These are phyloP conservation scores for Ophiocordyceps robertsii DNA, from an alignment of 2,329 filamentous ascomycete species.

Conservation along the genomic window DNA sequence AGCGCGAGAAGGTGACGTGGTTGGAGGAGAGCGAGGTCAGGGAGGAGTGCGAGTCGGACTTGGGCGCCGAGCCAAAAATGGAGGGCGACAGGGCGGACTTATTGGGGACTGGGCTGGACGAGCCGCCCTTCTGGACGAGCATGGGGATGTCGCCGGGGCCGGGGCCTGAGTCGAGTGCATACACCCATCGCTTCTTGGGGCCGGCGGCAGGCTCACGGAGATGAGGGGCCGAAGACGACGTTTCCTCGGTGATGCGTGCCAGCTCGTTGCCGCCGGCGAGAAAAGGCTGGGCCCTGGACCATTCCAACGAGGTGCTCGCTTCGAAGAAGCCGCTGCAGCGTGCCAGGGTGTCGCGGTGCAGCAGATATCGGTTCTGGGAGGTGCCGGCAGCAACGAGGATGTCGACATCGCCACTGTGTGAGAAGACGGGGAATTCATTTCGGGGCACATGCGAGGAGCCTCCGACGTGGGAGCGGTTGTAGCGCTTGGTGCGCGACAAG, in stretches of 20 bases:
- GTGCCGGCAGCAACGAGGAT: constrained; percentile 57
- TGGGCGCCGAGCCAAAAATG: constrained; percentile 30
- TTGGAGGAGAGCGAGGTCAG: constrained; percentile 11
- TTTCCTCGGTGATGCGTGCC: constrained; percentile 37
- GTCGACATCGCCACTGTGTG: constrained; percentile 84
- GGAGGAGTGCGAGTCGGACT: constrained; percentile 39
- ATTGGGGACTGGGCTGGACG: constrained; percentile 5
- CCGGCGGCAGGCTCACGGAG: constrained; percentile 5
- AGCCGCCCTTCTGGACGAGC: constrained; percentile 63
- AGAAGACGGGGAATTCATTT: constrained; percentile 90
- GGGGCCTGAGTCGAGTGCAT: constrained; percentile 69
- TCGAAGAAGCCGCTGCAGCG: constrained; percentile 94
- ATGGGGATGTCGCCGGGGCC: constrained; percentile 71
- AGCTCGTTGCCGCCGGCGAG: constrained; percentile 28
- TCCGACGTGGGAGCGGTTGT: constrained; percentile 70
- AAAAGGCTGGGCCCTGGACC: constrained; percentile 30
- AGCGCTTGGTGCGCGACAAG: constrained; percentile 49
- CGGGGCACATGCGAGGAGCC: constrained; percentile 55
- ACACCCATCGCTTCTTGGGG: constrained; percentile 58
- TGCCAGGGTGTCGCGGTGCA: constrained; percentile 76
- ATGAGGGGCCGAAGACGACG: constrained; percentile 8
- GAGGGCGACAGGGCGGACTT: constrained; percentile 12
- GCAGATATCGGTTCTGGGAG: constrained; percentile 64
- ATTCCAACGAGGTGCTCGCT: constrained; percentile 67
- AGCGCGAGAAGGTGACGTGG: constrained; percentile 60